Evolutionary conservation across 768 basidiomycete species (phyloP).

Genomic region (Gymnopilus dilepis): DNA sequence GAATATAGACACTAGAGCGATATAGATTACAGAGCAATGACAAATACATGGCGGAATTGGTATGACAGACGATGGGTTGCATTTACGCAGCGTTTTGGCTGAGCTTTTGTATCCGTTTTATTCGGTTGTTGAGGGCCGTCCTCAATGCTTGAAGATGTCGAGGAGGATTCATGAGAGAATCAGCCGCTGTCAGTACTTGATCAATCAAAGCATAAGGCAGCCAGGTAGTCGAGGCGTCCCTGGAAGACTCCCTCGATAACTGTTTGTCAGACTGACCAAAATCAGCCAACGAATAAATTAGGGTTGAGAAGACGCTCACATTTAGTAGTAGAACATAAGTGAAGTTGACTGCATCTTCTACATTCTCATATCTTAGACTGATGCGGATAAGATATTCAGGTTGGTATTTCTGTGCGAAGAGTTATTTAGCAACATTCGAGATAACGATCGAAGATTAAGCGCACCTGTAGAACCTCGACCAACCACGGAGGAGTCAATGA

Average conservation of each 20-base stretch:
- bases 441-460: no score
- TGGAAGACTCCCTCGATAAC: constrained; percentile 53
- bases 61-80: not conserved
- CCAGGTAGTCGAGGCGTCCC: constrained; percentile 70
- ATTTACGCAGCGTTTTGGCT: constrained; percentile 41
- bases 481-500: constrained; percentile 84
- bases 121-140: constrained; percentile 62
- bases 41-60: not conserved
- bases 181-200: constrained; percentile 74
- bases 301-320: constrained; percentile 46
- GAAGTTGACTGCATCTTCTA: constrained; percentile 79
- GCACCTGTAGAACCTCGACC: constrained; percentile 73
- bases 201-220: constrained; percentile 86
- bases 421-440: constrained; percentile 1
- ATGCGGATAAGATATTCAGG: constrained; percentile 85
- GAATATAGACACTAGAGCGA: not conserved
- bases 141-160: constrained; percentile 57
- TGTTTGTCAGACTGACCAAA: constrained; percentile 54
- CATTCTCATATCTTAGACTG: constrained; percentile 77
- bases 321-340: constrained; percentile 73
- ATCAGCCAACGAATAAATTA: no score
- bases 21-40: not conserved
- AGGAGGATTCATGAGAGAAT: constrained; percentile 55
- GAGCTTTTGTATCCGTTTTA: constrained; percentile 72
- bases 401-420: constrained; percentile 64